Percentiles rank a stretch among this genome's conserved stretches.
phyloP scores from a whole-genome alignment of 306 rosid genomes.

The Quercus wislizeni region DNA sequence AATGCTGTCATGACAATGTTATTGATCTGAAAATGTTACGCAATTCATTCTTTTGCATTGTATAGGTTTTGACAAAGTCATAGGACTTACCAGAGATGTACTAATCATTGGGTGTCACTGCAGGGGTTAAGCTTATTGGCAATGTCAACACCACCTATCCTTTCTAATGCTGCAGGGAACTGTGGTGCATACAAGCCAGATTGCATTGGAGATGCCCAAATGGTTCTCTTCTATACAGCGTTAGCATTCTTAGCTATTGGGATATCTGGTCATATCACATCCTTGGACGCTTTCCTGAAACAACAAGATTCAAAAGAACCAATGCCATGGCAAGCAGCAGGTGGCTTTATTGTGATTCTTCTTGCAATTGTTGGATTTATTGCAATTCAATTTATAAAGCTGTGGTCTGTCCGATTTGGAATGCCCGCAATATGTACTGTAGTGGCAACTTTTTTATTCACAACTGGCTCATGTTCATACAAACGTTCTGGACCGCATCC shows the following conservation, averaged over 20 bases:
- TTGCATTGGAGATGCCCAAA: neutral
- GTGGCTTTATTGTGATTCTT: neutral
- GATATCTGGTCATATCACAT: neutral
- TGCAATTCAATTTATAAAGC: slow-evolving; percentile 20
- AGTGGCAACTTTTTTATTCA: slow-evolving; percentile 18
- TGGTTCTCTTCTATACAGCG: neutral
- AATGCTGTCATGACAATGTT: too few relatives aligned
- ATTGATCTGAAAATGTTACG: too few relatives aligned
- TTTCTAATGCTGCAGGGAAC: neutral
- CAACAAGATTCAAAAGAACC: neutral
- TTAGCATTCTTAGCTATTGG: slow-evolving; percentile 9
- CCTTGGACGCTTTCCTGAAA: neutral
- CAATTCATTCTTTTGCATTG: too few relatives aligned
- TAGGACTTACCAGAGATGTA: neutral
- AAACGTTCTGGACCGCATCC: neutral
- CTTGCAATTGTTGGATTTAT: slow-evolving; percentile 6
- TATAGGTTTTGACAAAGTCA: too few relatives aligned
- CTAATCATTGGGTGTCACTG: neutral
- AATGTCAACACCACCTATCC: slow-evolving; percentile 1
- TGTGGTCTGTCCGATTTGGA: slow-evolving; percentile 29
- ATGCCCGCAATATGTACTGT: slow-evolving; percentile 14
- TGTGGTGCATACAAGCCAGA: neutral
- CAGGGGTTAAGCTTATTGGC: slow-evolving; percentile 8
- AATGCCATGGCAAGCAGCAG: neutral
- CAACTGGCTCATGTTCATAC: slow-evolving; percentile 18